Base-by-base conservation (phyloP, 2,329 filamentous ascomycete genomes). In the Hypoxylon sp. region DNA sequence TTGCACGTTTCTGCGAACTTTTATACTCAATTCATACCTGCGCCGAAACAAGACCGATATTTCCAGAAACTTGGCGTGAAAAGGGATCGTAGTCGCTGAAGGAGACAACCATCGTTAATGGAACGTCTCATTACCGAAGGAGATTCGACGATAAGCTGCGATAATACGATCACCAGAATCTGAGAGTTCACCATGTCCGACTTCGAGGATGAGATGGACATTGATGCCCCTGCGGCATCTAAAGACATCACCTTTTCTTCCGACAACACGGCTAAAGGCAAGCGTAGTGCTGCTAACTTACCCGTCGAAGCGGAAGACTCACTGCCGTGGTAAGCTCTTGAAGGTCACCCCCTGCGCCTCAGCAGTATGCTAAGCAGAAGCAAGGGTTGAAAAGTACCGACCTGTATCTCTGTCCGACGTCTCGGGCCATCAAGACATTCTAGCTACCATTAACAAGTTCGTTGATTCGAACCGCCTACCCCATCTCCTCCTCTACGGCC, bases 371-470 rank as follows among this genome's bases (percentile, higher is more conserved):
- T 48, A 48, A 46, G 1, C 64, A 93, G 92, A 28, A 5, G 16
- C 1, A 32, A 74, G 73, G 94, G 93, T 99, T 7, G 96, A 99
- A 77, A 99, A 99, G 76, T 99, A 98, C 80, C 89, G 96, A 55
- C 96, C 96, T 16, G 89, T 90, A 66, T 93, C 92, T 1, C 87
- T 99, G 46, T 88, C 91, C 71, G 96, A 99, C 79, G 96, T 99
- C 61, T 97, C 93, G 2, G 96, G 96, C 18, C 96, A 99, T 79
- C 92, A 97, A 76, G 96, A 99, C 79, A 98, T 99, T 75, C 89
- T 99, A 69, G 90, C 94, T 3, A 99, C 96, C 1, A 97, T 99
- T 82, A 97, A 97, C 84, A 96, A 94, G 78, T 99, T 99, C 74
- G 88, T 99, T 76, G 94, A 98, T 76, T 87, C 92, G 61, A 98